Conservation (phyloP, 2,329 filamentous ascomycete species). For the Chaetomium globosum region DNA sequence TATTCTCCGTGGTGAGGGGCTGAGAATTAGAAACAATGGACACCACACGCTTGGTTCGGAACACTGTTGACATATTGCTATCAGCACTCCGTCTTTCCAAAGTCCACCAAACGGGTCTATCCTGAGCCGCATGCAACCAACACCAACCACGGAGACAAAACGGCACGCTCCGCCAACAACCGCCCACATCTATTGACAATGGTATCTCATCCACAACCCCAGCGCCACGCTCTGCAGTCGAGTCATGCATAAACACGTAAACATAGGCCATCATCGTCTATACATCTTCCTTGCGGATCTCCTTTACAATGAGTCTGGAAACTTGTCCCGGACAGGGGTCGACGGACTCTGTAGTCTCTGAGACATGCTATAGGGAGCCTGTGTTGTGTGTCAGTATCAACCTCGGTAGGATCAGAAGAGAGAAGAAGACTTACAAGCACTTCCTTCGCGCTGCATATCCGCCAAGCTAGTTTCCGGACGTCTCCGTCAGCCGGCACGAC, state of each 20-base stretch:
- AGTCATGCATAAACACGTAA: conserved; percentile 20
- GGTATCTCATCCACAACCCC: conserved; percentile 26
- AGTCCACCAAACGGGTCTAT: not conserved
- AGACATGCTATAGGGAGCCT: conserved; percentile 75
- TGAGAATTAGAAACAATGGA: not conserved
- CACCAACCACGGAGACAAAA: not conserved
- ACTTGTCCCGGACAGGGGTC: conserved; percentile 56
- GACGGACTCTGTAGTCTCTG: conserved; percentile 60
- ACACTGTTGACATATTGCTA: not conserved
- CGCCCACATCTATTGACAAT: conserved; percentile 13
- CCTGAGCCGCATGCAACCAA: not conserved
- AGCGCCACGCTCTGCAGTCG: conserved; percentile 8
- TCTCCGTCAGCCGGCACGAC: conserved; percentile 92
- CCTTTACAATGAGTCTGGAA: conserved; percentile 39
- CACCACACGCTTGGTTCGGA: not conserved
- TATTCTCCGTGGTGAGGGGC: no score
- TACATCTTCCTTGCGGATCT: not conserved
- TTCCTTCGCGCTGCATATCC: conserved; percentile 93
- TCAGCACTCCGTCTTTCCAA: not conserved
- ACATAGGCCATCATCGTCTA: not conserved
- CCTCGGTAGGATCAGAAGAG: no score
- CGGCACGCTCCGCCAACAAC: conserved; percentile 9
- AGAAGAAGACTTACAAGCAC: conserved; percentile 71
- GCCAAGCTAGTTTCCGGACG: conserved; percentile 87
- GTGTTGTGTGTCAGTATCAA: conserved; percentile 18